A percentile compares a stretch with the other conserved stretches of the same genome.
Conservation (phyloP, 1,284 basidiomycete species). For the Trametes hirsuta region DNA sequence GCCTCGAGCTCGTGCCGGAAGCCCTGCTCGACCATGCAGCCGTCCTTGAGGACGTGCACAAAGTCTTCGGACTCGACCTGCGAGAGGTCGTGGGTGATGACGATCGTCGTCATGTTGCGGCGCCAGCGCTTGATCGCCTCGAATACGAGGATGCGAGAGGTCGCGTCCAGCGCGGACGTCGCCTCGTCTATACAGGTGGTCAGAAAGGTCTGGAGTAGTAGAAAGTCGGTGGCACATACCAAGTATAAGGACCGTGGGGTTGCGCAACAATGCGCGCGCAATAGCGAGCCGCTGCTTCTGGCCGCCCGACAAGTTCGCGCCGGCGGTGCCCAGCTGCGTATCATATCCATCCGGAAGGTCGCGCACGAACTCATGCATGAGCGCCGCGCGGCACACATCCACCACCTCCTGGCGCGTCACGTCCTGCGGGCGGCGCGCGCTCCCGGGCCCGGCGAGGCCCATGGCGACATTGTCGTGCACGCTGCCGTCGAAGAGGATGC, state of each 20-base stretch:
- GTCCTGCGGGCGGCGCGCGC: slow-evolving; percentile 41
- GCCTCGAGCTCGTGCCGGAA: slow-evolving; percentile 78
- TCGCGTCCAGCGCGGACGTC: slow-evolving; percentile 92
- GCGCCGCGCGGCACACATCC: slow-evolving; percentile 81
- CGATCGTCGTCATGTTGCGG: slow-evolving; percentile 85
- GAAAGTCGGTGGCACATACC: slow-evolving; percentile 53
- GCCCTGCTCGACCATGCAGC: slow-evolving; percentile 86
- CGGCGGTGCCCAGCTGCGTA: slow-evolving; percentile 76
- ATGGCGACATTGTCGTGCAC: slow-evolving; percentile 92
- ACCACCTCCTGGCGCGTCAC: slow-evolving; percentile 76
- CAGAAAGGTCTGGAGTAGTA: neutral
- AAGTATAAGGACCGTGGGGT: slow-evolving; percentile 91
- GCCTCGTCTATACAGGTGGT: slow-evolving; percentile 76
- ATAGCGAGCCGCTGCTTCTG: slow-evolving; percentile 94
- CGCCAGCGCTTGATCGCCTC: slow-evolving; percentile 88
- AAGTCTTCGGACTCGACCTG: slow-evolving; percentile 84
- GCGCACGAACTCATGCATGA: slow-evolving; percentile 87
- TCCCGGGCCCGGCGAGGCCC: slow-evolving; percentile 63
- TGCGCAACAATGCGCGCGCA: slow-evolving; percentile 84
- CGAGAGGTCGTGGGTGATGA: slow-evolving; percentile 95
- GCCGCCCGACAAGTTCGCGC: slow-evolving; percentile 86
- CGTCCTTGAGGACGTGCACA: slow-evolving; percentile 89
- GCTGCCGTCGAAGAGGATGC: slow-evolving; percentile 79
- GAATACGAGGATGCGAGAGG: slow-evolving; percentile 86
- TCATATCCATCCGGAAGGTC: slow-evolving; percentile 90